These are phyloP conservation scores for Globisporangium takayamanum DNA, from an alignment of 352 stramenopile species.

Conservation along the genomic window DNA sequence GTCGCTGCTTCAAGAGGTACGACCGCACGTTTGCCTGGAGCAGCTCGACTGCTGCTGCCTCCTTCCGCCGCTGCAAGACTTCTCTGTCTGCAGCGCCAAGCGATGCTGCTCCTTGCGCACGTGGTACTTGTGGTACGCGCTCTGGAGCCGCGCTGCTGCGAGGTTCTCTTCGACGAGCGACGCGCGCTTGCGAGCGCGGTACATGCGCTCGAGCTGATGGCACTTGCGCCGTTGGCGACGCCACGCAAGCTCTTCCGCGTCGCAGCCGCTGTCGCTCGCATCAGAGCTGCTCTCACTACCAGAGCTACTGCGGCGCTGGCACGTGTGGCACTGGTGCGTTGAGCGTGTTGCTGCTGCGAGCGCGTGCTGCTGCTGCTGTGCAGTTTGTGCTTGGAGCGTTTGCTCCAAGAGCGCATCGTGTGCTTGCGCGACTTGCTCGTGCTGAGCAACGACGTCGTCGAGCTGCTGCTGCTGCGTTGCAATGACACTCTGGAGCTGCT, in stretches of 20 bases:
- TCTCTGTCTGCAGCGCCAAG: slow-evolving; percentile 33
- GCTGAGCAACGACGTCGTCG: slow-evolving; percentile 9
- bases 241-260: slow-evolving; percentile 30
- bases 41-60: slow-evolving; percentile 48
- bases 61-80: slow-evolving; percentile 35
- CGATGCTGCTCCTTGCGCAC: slow-evolving; percentile 47
- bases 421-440: slow-evolving; percentile 10
- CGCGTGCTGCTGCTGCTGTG: not conserved
- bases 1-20: slow-evolving; percentile 45
- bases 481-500: slow-evolving; percentile 13
- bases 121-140: slow-evolving; percentile 53
- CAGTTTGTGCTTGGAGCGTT: slow-evolving; percentile 2
- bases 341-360: not conserved
- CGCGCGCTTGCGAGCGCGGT: slow-evolving; percentile 16
- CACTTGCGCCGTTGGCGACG: slow-evolving; percentile 25
- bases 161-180: slow-evolving; percentile 43
- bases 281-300: not conserved
- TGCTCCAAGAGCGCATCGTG: slow-evolving; percentile 20
- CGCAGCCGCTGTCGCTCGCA: slow-evolving; percentile 1
- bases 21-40: slow-evolving; percentile 60
- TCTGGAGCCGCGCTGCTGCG: slow-evolving; percentile 43
- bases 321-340: not conserved
- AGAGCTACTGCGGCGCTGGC: not conserved
- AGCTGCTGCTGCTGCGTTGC: slow-evolving; percentile 27
- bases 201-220: slow-evolving; percentile 8